Base-by-base conservation (phyloP, 345 rosid species). In the Populus deltoides region DNA sequence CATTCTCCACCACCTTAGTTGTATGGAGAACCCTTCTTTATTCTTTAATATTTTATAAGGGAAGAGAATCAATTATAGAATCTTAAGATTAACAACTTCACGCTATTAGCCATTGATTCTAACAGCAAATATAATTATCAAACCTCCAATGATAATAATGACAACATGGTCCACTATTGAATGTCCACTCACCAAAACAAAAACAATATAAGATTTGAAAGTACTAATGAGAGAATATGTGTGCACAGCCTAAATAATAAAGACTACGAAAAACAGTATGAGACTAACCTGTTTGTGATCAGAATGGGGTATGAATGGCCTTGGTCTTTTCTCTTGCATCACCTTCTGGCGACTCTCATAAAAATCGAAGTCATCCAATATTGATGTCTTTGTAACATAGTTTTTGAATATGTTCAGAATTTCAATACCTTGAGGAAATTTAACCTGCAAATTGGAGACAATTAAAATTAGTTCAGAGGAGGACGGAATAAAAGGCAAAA, bases 351-450 rank as follows among this genome's bases (percentile, higher is more conserved):
- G 65, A 20, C 71, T 65, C 36, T 78, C 81, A 71, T 71, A 78
- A 35, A 66, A 69, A 68, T 76, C 71, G 45, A 80, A 69, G 53
- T 61, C 41, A 82, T 66, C 68, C 68, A 55, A 71, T 66, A 66
- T 70, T 33, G 72, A 59, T 15, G 61, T 74, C 38, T 33, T 78
- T 51, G 81, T 15, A 61, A 24, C 38, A 35, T 47, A 49, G 65
- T 72, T 78, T 59, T 78, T 78, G 29, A 78, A 65, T 43, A 78
- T 71, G 47, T 78, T 71, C 59, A 41, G 29, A 55, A 77, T 77
- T 16, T 71, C 81, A 15, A 78, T 45, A 31, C 81, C 81, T 6
- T 71, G 81, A 2, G 59, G 47, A 62, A 70, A 61, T n/a, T 33
- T 41, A 15, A 77, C 70, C 79, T 77, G 75, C 55, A 59, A 70